Percentiles rank a stretch among this genome's conserved stretches.
These are phyloP conservation scores for Salvia hispanica DNA, from an alignment of 257 asterid species.

Conservation along the genomic window DNA sequence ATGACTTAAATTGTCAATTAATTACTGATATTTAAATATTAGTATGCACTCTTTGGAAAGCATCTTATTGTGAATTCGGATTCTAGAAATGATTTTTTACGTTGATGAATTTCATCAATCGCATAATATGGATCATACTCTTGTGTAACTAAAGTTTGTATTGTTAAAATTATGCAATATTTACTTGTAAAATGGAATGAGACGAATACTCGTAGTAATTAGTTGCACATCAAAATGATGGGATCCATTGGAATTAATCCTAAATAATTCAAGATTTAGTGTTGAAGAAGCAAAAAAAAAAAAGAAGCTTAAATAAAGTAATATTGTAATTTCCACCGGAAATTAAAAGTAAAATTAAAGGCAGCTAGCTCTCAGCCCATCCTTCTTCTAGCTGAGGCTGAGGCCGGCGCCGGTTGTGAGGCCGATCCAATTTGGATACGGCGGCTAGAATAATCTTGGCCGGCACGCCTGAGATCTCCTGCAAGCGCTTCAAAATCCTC, in stretches of 20 bases:
- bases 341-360: background rate
- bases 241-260: too few species aligned
- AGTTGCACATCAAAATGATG: too few species aligned
- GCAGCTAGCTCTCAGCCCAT: constrained; percentile 54
- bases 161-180: too few species aligned
- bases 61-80: too few species aligned
- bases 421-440: constrained; percentile 43
- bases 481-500: constrained; percentile 44
- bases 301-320: background rate
- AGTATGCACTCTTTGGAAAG: background rate
- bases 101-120: background rate
- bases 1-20: too few species aligned
- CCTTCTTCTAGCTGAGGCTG: constrained; percentile 50
- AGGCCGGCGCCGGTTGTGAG: constrained; percentile 32
- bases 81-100: background rate
- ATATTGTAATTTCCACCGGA: background rate
- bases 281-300: too few species aligned
- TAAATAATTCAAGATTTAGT: too few species aligned
- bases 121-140: too few species aligned
- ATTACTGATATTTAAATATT: background rate
- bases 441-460: constrained; percentile 49
- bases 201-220: too few species aligned
- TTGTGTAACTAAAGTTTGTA: too few species aligned
- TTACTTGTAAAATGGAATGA: too few species aligned
- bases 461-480: constrained; percentile 63